These are phyloP conservation scores for Fusarium dimerum DNA, from an alignment of 2,329 filamentous ascomycete species.

Conservation along the genomic window DNA sequence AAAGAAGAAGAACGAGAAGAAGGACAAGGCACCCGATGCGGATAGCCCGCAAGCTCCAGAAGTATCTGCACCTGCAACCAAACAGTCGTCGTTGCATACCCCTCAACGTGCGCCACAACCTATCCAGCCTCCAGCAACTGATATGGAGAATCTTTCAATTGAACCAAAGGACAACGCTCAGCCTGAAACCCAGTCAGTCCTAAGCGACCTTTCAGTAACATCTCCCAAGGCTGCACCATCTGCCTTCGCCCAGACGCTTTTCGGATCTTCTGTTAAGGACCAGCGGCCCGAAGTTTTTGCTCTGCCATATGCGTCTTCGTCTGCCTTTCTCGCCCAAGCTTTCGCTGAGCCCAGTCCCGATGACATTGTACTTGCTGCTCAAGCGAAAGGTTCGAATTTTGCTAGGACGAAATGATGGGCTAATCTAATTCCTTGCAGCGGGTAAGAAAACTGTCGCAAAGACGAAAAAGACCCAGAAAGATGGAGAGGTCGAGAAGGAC, in stretches of 20 bases:
- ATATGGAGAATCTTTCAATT: background rate
- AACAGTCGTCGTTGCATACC: background rate
- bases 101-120: background rate
- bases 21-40: conserved; percentile 37
- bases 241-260: conserved; percentile 56
- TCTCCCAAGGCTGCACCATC: conserved; percentile 43
- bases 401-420: conserved; percentile 50
- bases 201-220: conserved; percentile 3
- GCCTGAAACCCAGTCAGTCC: background rate
- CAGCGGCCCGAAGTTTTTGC: conserved; percentile 37
- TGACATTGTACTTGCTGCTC: conserved; percentile 83
- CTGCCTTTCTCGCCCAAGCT: conserved; percentile 55
- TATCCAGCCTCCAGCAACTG: background rate
- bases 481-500: conserved; percentile 33
- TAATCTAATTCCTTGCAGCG: conserved; percentile 56
- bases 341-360: conserved; percentile 90
- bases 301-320: conserved; percentile 53
- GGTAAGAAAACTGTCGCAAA: conserved; percentile 50
- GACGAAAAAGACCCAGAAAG: conserved; percentile 43
- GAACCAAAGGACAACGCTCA: background rate
- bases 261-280: conserved; percentile 42
- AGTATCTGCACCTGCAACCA: background rate
- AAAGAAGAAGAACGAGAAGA: conserved; percentile 77
- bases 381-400: conserved; percentile 80
- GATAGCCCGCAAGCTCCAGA: conserved; percentile 7